These are phyloP conservation scores for Leucosporidium yakuticum DNA, from an alignment of 768 basidiomycete species.

Conservation along the genomic window DNA sequence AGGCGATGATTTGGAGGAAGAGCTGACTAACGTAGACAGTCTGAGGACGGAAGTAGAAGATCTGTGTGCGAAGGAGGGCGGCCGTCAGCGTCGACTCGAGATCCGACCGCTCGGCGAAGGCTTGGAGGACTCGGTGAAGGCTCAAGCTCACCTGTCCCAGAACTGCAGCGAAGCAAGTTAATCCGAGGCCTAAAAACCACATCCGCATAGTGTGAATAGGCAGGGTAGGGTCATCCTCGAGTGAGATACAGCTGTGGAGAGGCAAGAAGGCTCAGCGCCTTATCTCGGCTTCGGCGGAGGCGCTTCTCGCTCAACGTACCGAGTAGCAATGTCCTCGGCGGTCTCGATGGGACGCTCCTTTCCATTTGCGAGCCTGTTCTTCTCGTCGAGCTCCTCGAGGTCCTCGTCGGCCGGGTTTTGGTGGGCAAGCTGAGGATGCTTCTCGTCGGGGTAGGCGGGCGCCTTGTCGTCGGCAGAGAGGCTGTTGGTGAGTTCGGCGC, in stretches of 20 bases:
- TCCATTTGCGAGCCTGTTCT: slow-evolving; percentile 13
- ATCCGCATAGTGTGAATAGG: slow-evolving; percentile 38
- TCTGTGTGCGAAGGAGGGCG: slow-evolving; percentile 40
- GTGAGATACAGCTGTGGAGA: slow-evolving; percentile 11
- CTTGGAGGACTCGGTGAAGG: no score
- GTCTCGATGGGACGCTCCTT: slow-evolving; percentile 27
- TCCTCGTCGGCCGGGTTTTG: slow-evolving; percentile 7
- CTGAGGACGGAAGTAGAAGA: slow-evolving; percentile 48
- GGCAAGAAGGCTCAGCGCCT: no score
- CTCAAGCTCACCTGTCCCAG: slow-evolving; percentile 29
- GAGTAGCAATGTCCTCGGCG: not conserved
- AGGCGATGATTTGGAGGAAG: slow-evolving; percentile 42
- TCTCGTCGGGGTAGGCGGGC: slow-evolving; percentile 4
- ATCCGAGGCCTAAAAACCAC: slow-evolving; percentile 40
- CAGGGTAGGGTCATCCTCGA: slow-evolving; percentile 32
- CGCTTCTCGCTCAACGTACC: not conserved
- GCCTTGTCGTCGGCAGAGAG: not conserved
- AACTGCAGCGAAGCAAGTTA: slow-evolving; percentile 40
- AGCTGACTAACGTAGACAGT: slow-evolving; percentile 39
- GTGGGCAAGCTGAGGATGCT: slow-evolving; percentile 1
- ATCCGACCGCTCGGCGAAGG: not conserved
- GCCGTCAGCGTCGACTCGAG: slow-evolving; percentile 23
- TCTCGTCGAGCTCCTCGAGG: slow-evolving; percentile 1
- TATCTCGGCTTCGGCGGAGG: not conserved
- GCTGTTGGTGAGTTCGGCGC: not conserved